Evolutionary conservation across 1,284 basidiomycete species (phyloP).

Genomic region (Phaffia rhodozyma): DNA sequence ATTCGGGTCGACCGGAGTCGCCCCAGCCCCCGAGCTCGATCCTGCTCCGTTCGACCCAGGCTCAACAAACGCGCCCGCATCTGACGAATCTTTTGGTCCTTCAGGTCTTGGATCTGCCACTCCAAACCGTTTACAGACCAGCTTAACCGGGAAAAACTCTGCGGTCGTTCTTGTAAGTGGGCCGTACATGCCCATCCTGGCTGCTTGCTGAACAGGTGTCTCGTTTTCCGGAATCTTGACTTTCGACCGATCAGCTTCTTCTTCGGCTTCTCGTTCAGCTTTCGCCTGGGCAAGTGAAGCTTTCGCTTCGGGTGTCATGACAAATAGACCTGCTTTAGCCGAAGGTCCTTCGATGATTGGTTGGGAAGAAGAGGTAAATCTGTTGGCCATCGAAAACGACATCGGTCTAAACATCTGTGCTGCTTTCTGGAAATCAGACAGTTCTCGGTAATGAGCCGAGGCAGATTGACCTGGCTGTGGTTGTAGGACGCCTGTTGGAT

Average conservation of each 20-base stretch:
- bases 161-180: slow-evolving; percentile 61
- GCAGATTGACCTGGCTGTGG: slow-evolving; percentile 37
- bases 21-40: slow-evolving; percentile 13
- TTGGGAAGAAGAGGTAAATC: slow-evolving; percentile 62
- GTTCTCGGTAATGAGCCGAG: slow-evolving; percentile 54
- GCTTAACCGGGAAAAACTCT: slow-evolving; percentile 62
- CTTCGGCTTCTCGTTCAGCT: slow-evolving; percentile 30
- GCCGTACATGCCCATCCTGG: slow-evolving; percentile 75
- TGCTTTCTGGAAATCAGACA: slow-evolving; percentile 72
- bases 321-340: slow-evolving; percentile 59
- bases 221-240: slow-evolving; percentile 34
- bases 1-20: neutral
- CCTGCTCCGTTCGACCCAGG: slow-evolving; percentile 3
- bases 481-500: slow-evolving; percentile 30
- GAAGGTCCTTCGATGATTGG: slow-evolving; percentile 48
- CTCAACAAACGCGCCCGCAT: slow-evolving; percentile 4
- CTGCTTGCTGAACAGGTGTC: slow-evolving; percentile 67
- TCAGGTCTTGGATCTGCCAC: slow-evolving; percentile 68
- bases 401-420: slow-evolving; percentile 87
- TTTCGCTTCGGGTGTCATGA: slow-evolving; percentile 39
- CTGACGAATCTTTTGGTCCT: slow-evolving; percentile 26
- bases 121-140: slow-evolving; percentile 90
- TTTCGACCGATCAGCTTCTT: slow-evolving; percentile 26
- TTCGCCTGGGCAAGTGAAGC: slow-evolving; percentile 25
- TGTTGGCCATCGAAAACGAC: slow-evolving; percentile 77